Evolutionary conservation across 768 basidiomycete species (phyloP), one percentile per base, ranked within the genome.

Genomic region (Cytidiella melzeri): DNA sequence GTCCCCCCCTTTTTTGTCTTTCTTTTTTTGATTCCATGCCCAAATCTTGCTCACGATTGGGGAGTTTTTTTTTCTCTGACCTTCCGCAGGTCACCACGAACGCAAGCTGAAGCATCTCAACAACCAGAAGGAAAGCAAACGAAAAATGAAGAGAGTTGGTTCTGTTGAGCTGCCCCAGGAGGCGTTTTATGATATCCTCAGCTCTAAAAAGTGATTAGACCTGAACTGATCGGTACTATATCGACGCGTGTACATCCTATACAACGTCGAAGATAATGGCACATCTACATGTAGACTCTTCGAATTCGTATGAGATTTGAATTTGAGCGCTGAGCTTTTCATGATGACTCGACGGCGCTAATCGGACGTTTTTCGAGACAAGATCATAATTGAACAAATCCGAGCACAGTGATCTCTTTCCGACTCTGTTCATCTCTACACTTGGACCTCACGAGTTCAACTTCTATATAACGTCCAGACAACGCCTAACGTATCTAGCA

Each of bases 91-190:
- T 9, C 92, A 96, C 64, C 89, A 91, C 56, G 92, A 95, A 62
- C 87, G 95, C 50, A 97, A 96, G 65, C 77, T 92, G 76, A 87
- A 88, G 67, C 84, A 87, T 58, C 73, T 90, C 11, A 79, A 87
- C 59, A 87, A 87, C 60, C 95, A 99, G 67, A 96, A 96, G 68
- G 92, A 91, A 64, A 84, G 91, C 37, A 97, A 97, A 68, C 79
- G 83, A 45, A 75, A 77, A 52, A 85, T 98, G 79, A 97, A 95
- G 69, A 80, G 81, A 53, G 74, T 95, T 45, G 92, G 93, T 28
- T 83, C 73, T 49, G 90, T 97, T 44, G 84, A 92, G 53, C 78
- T 99, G 37, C 93, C 94, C 25, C 92, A 96, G 60, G 92, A 94
- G 60, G 95, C 94, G 1, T 98, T 99, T 76, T 96, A 88, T 66